These are phyloP conservation scores for Pseudonitzschia pungens DNA, from an alignment of 108 stramenopile genomes.

Conservation along the genomic window DNA sequence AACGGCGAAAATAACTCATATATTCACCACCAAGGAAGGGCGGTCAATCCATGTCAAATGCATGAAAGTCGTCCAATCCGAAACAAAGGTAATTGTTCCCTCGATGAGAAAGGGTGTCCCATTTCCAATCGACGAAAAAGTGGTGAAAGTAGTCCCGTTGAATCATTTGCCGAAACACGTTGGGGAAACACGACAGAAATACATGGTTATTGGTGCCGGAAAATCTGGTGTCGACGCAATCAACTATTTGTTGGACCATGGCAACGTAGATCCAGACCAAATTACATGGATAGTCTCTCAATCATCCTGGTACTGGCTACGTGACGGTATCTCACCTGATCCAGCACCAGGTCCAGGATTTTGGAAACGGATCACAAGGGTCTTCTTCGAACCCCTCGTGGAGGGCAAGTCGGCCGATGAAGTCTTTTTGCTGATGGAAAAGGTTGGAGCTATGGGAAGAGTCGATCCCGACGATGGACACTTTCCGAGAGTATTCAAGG, in stretches of 20 bases:
- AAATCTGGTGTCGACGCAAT: slow-evolving; percentile 10
- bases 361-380: neutral
- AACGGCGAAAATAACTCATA: neutral
- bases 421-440: neutral
- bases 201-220: slow-evolving; percentile 1
- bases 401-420: neutral
- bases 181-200: neutral
- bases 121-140: slow-evolving; percentile 1
- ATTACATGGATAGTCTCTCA: slow-evolving; percentile 7
- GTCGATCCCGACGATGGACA: neutral
- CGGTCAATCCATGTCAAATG: neutral
- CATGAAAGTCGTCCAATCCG: neutral
- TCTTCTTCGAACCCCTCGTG: neutral
- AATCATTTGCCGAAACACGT: neutral
- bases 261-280: neutral
- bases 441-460: neutral
- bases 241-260: neutral
- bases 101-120: neutral
- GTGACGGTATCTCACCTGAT: neutral
- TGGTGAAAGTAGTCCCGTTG: neutral
- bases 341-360: neutral
- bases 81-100: slow-evolving; percentile 4
- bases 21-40: neutral
- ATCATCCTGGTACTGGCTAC: neutral
- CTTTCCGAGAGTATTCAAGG: neutral